Conservation (phyloP, 2,329 filamentous ascomycete genomes). For the Plenodomus tracheiphilus region DNA sequence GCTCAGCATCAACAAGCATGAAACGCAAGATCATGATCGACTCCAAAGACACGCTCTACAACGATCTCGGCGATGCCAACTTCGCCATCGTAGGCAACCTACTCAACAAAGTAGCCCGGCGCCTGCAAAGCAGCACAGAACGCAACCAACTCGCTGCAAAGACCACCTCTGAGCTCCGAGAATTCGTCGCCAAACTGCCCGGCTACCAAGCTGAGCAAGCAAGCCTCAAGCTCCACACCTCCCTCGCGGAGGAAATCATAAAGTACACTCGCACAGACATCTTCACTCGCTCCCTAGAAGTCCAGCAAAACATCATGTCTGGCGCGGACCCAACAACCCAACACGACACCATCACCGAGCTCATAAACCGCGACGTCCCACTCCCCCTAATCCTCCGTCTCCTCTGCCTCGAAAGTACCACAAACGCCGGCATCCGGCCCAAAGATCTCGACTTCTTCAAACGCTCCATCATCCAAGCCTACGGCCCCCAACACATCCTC, state of each 20-base stretch:
- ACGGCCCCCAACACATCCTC: slow-evolving; percentile 91
- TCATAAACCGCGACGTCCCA: slow-evolving; percentile 86
- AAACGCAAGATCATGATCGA: slow-evolving; percentile 91
- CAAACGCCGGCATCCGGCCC: slow-evolving; percentile 83
- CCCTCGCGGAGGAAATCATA: slow-evolving; percentile 92
- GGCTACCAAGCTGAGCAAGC: slow-evolving; percentile 92
- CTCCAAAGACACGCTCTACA: slow-evolving; percentile 84
- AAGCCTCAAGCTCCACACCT: slow-evolving; percentile 88
- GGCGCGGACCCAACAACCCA: slow-evolving; percentile 87
- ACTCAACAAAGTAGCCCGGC: slow-evolving; percentile 86
- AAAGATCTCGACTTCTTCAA: slow-evolving; percentile 91
- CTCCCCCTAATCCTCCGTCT: slow-evolving; percentile 81
- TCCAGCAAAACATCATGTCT: slow-evolving; percentile 93
- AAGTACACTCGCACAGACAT: slow-evolving; percentile 87
- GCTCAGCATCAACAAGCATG: slow-evolving; percentile 53
- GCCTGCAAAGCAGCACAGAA: slow-evolving; percentile 86
- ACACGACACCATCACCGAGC: slow-evolving; percentile 87
- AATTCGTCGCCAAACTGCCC: slow-evolving; percentile 92
- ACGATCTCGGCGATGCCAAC: slow-evolving; percentile 85
- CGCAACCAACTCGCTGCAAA: slow-evolving; percentile 78
- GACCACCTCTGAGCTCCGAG: slow-evolving; percentile 86
- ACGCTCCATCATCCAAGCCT: slow-evolving; percentile 84
- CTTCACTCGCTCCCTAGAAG: slow-evolving; percentile 85
- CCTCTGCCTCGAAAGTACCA: slow-evolving; percentile 87
- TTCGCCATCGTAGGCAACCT: slow-evolving; percentile 91